Percentiles rank a stretch among this genome's conserved stretches.
These are phyloP conservation scores for Pontederia paniculata DNA, from an alignment of 176 grass and related monocot species.

Conservation along the genomic window DNA sequence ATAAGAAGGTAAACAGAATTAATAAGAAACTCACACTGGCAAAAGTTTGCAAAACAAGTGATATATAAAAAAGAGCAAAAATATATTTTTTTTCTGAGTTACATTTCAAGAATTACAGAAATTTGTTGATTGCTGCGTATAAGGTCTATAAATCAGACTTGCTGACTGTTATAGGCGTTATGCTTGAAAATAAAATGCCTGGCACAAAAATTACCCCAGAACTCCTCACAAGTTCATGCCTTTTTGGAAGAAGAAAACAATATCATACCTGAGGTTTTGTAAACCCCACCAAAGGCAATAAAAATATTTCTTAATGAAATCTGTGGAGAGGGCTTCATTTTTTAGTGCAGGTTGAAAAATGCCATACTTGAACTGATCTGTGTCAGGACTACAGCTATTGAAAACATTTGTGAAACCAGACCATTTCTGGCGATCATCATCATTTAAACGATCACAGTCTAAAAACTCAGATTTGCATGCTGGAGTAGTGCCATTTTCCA, in stretches of 20 bases:
- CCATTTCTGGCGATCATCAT: slow-evolving; percentile 27
- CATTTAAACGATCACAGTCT: slow-evolving; percentile 34
- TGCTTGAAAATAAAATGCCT: too few relatives aligned
- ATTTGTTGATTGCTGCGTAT: too few relatives aligned
- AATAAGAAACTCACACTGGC: background rate
- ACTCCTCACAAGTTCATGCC: background rate
- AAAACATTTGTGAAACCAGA: slow-evolving; percentile 33
- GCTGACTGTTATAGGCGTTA: too few relatives aligned
- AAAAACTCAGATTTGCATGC: slow-evolving; percentile 46
- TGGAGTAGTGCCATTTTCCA: slow-evolving; percentile 19
- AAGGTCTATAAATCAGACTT: too few relatives aligned
- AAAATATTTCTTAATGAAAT: slow-evolving; percentile 76
- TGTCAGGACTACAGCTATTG: slow-evolving; percentile 22
- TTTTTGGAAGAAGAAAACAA: background rate
- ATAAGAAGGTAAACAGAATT: slow-evolving; percentile 8
- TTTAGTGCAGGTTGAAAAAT: slow-evolving; percentile 59
- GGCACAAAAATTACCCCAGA: too few relatives aligned
- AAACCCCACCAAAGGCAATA: slow-evolving; percentile 99
- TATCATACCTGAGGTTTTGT: slow-evolving; percentile 86
- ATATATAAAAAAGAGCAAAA: background rate
- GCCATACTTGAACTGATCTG: slow-evolving; percentile 40
- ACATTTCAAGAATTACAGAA: too few relatives aligned
- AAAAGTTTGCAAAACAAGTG: background rate
- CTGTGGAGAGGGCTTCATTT: slow-evolving; percentile 50
- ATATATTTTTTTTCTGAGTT: too few relatives aligned